Evolutionary conservation across 2,329 filamentous ascomycete genomes (phyloP).

Genomic region (Apiospora rasikravindrae): DNA sequence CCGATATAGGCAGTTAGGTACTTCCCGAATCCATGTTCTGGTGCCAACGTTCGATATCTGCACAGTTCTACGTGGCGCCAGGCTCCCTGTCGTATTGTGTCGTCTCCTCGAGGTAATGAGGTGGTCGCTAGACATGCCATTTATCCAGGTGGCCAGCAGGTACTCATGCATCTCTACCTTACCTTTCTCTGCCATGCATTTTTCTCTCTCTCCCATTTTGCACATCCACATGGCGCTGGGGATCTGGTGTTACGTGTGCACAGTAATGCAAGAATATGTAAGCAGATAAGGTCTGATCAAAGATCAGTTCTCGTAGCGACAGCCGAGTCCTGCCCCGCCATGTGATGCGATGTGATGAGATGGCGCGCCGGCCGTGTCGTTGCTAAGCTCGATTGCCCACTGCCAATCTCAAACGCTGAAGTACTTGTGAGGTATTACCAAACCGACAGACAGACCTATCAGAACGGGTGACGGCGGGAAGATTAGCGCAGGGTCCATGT

Average conservation of each 20-base stretch:
- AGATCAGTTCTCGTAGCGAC: background rate
- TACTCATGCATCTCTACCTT: conserved; percentile 7
- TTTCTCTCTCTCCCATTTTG: background rate
- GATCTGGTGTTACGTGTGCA: conserved; percentile 13
- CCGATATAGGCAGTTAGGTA: background rate
- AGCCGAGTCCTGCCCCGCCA: background rate
- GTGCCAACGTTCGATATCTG: background rate
- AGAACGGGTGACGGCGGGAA: conserved; percentile 11
- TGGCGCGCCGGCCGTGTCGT: background rate
- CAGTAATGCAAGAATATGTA: conserved; percentile 6
- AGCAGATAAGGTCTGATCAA: background rate
- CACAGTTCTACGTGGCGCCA: conserved; percentile 10
- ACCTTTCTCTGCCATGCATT: background rate
- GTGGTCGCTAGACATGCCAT: background rate
- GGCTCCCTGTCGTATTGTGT: background rate
- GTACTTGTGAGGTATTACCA: background rate
- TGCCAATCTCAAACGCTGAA: background rate
- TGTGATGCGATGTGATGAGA: conserved; percentile 9
- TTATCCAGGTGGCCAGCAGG: background rate
- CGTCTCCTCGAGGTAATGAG: background rate
- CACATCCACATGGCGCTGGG: background rate
- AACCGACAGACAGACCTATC: conserved; percentile 1
- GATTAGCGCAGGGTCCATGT: conserved; percentile 17
- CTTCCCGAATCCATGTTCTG: conserved; percentile 4
- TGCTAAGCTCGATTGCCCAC: background rate